Conservation (phyloP, 23 red algal species). For the Gracilaria domingensis region DNA sequence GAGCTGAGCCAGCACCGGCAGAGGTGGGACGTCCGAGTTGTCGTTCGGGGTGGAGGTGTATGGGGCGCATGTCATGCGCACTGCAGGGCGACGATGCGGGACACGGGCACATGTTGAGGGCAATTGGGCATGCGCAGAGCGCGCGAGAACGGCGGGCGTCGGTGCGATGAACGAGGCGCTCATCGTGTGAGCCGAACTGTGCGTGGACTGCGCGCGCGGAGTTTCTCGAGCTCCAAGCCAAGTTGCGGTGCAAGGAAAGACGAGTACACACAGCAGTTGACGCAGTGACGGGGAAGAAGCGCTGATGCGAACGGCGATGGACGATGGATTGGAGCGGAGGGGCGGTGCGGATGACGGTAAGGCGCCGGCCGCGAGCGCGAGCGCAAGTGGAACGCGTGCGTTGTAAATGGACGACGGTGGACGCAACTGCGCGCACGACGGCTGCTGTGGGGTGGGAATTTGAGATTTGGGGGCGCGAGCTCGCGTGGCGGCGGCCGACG, state of each 20-base stretch:
- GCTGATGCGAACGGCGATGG: background rate
- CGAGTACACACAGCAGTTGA: too few species aligned
- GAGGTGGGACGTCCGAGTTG: conserved; percentile 31
- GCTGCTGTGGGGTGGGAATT: background rate
- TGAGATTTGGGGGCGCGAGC: conserved; percentile 13
- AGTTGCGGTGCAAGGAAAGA: background rate
- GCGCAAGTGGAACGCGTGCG: background rate
- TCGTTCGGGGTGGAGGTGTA: conserved; percentile 15
- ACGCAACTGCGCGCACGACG: background rate
- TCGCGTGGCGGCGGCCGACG: background rate
- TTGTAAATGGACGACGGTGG: background rate
- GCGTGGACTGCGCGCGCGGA: background rate
- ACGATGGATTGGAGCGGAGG: background rate
- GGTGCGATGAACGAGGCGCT: background rate
- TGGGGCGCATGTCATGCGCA: conserved; percentile 57
- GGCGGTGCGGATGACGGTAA: background rate
- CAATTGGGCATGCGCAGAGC: conserved; percentile 13
- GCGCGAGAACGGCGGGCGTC: background rate
- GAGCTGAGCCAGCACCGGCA: conserved; percentile 36
- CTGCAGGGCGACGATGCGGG: conserved; percentile 13
- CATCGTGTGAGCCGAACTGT: background rate
- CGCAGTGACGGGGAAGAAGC: background rate
- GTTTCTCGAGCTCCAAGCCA: background rate
- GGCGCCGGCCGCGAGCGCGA: background rate
- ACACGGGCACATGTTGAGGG: background rate